phyloP scores from a whole-genome alignment of 305 asterid species.

The Ilex paraguariensis region DNA sequence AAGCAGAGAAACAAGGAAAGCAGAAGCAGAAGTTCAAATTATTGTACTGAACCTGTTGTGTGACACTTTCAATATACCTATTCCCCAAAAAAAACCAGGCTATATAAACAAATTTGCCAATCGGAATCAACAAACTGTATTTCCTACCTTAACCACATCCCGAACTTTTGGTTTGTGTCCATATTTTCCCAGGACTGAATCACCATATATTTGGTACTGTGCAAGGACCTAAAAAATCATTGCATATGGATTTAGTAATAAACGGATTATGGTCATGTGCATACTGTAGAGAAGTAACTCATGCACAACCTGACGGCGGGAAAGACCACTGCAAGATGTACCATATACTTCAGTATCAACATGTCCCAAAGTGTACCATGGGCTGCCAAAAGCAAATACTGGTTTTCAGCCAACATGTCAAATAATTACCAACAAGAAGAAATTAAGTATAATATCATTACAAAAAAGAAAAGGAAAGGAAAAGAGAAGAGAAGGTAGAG shows the following conservation, averaged over 20 bases:
- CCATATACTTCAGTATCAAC: slow-evolving; percentile 83
- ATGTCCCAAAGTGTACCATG: slow-evolving; percentile 82
- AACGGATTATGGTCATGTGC: not conserved
- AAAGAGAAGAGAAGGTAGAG: too few species aligned
- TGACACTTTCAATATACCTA: too few species aligned
- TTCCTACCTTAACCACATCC: slow-evolving; percentile 61
- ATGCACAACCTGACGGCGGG: slow-evolving; percentile 75
- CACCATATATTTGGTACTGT: slow-evolving; percentile 73
- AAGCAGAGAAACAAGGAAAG: too few species aligned
- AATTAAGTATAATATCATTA: not conserved
- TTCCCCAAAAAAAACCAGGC: not conserved
- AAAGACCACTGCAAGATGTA: slow-evolving; percentile 51
- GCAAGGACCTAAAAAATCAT: slow-evolving; percentile 59
- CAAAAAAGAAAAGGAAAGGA: slow-evolving; percentile 9
- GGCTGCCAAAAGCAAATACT: slow-evolving; percentile 39
- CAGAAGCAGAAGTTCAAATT: too few species aligned
- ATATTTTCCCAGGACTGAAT: slow-evolving; percentile 54
- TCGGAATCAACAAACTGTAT: too few species aligned
- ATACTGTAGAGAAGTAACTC: slow-evolving; percentile 6
- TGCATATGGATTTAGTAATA: not conserved
- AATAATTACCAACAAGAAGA: too few species aligned
- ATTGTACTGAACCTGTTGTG: too few species aligned
- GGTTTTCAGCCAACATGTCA: slow-evolving; percentile 17
- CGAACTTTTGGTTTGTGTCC: slow-evolving; percentile 67
- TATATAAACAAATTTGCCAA: too few species aligned